Conservation (phyloP, 2,329 filamentous ascomycete species). For the Stenocarpella maydis region DNA sequence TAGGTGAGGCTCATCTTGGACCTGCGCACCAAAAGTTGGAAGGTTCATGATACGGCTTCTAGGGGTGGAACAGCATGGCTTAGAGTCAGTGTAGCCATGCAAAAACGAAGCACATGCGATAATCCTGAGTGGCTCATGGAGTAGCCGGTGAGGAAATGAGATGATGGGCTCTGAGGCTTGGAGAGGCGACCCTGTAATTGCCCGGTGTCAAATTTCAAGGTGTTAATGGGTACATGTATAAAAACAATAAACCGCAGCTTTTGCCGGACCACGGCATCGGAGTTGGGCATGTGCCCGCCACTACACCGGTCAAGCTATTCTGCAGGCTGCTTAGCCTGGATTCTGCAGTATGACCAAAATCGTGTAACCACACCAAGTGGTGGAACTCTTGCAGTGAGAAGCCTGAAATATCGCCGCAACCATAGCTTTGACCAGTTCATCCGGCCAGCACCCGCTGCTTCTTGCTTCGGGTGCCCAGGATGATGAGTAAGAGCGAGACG, state of each 20-base stretch:
- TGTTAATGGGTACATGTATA: not conserved
- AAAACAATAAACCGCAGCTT: not conserved
- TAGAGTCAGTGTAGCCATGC: not conserved
- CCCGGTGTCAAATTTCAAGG: not conserved
- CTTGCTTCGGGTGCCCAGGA: not conserved
- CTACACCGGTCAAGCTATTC: no score
- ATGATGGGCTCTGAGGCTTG: not conserved
- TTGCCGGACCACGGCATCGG: not conserved
- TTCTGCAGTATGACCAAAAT: not conserved
- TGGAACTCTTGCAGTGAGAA: no score
- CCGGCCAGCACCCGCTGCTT: not conserved
- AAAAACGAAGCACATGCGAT: not conserved
- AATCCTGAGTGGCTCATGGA: not conserved
- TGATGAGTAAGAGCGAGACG: no score
- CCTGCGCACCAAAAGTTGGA: not conserved
- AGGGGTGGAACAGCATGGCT: not conserved
- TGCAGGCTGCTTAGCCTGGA: not conserved
- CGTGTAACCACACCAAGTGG: not conserved
- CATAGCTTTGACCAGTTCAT: not conserved
- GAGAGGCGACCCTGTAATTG: not conserved
- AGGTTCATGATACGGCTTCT: not conserved
- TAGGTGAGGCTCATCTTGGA: not conserved
- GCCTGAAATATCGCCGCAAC: not conserved
- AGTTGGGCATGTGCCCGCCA: not conserved
- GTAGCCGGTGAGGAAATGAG: not conserved